Conservation (phyloP, 1,139 yeast species). For the Blastobotrys petasosporus region DNA sequence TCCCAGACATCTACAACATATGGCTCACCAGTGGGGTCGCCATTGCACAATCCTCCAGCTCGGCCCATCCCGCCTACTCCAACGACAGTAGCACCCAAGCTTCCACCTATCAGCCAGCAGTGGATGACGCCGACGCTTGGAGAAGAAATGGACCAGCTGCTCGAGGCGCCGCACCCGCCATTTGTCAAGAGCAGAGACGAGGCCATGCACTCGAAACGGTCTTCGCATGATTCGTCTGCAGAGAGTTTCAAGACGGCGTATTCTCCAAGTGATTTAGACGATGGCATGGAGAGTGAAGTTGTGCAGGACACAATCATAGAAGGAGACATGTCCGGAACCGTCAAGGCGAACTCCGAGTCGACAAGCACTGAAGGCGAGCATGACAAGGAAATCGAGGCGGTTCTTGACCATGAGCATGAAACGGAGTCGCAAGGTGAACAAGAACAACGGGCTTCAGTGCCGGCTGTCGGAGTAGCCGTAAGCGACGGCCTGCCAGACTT, state of each 20-base stretch:
- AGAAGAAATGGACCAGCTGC: constrained; percentile 14
- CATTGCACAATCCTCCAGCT: constrained; percentile 15
- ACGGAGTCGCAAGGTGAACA: too few species aligned
- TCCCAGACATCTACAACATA: constrained; percentile 5
- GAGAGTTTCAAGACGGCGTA: constrained; percentile 20
- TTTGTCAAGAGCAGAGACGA: neutral
- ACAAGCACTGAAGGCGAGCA: neutral
- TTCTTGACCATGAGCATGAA: too few species aligned
- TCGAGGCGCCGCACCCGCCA: constrained; percentile 13
- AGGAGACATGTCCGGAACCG: too few species aligned
- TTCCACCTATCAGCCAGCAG: constrained; percentile 10
- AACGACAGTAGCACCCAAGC: constrained; percentile 5
- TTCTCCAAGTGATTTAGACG: constrained; percentile 10
- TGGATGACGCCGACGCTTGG: constrained; percentile 15
- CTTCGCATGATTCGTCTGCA: constrained; percentile 18
- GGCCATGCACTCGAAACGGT: constrained; percentile 5
- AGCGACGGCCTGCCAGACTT: too few species aligned
- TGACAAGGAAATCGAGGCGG: neutral
- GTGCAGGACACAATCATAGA: too few species aligned
- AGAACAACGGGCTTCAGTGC: too few species aligned
- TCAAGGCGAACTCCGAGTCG: neutral
- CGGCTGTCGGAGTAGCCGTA: too few species aligned
- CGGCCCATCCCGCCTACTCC: constrained; percentile 19
- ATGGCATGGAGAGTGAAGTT: too few species aligned
- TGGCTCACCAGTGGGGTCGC: constrained; percentile 8